phyloP scores from a whole-genome alignment of 495 filamentous ascomycete species.

The Eremomyces bilateralis region DNA sequence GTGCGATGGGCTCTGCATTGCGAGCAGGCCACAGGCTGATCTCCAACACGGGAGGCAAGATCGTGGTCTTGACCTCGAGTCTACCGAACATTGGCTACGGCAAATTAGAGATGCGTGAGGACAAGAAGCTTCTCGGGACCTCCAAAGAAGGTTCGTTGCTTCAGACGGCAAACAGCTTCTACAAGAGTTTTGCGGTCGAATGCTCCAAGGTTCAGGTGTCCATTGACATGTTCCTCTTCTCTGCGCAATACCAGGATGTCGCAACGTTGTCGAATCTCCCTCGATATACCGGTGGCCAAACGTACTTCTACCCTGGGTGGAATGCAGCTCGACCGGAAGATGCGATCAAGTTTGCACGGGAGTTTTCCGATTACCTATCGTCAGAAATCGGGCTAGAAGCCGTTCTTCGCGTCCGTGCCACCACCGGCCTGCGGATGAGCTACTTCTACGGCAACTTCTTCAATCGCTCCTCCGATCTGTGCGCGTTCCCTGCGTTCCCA shows the following conservation, averaged over 20 bases:
- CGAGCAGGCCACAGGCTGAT: constrained; percentile 90
- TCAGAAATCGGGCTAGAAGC: constrained; percentile 92
- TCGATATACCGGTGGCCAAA: constrained; percentile 91
- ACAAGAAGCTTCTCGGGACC: constrained; percentile 90
- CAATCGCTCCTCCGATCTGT: constrained; percentile 89
- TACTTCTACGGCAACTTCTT: constrained; percentile 99
- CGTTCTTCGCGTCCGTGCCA: constrained; percentile 84
- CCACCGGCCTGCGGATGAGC: constrained; percentile 86
- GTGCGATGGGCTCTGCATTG: constrained; percentile 82
- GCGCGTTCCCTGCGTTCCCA: constrained; percentile 93
- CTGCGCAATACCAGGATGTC: constrained; percentile 90
- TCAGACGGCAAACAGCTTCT: constrained; percentile 85
- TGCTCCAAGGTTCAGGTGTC: constrained; percentile 98
- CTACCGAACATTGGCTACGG: constrained; percentile 82
- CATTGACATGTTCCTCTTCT: constrained; percentile 98
- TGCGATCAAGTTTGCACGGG: constrained; percentile 88
- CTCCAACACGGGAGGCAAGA: constrained; percentile 78
- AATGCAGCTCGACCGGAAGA: constrained; percentile 83
- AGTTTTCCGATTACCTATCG: constrained; percentile 90
- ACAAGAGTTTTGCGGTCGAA: constrained; percentile 97
- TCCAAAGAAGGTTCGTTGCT: constrained; percentile 72
- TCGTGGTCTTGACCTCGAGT: constrained; percentile 71
- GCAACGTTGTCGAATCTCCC: constrained; percentile 87
- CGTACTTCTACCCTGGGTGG: constrained; percentile 97
- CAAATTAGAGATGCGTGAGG: constrained; percentile 81